Evolutionary conservation across 2,329 filamentous ascomycete genomes (phyloP).

Genomic region (Alternaria incomplexa): DNA sequence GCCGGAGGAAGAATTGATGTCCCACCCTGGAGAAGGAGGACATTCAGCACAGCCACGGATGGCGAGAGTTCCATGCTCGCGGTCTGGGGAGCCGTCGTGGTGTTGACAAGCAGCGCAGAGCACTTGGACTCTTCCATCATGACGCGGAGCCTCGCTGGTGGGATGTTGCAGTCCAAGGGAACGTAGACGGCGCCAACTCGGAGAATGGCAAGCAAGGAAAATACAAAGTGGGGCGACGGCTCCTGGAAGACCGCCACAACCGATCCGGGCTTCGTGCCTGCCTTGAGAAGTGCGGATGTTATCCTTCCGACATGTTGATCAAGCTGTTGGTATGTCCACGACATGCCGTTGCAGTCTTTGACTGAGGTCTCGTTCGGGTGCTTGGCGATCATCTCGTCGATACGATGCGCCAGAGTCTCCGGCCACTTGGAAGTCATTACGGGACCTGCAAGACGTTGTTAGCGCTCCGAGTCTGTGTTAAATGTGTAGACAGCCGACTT

Average conservation of each 20-base stretch:
- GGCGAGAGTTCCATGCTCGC: neutral
- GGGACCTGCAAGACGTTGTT: slow-evolving; percentile 16
- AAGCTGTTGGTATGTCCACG: neutral
- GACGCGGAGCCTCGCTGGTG: slow-evolving; percentile 1
- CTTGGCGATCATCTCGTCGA: neutral
- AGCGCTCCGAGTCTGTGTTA: neutral
- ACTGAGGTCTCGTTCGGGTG: neutral
- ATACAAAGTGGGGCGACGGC: slow-evolving; percentile 41
- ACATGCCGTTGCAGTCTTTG: neutral
- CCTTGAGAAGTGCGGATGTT: neutral
- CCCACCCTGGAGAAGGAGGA: neutral
- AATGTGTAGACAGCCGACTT: neutral
- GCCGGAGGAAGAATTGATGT: neutral
- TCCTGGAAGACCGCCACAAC: slow-evolving; percentile 53
- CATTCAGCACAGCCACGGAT: neutral
- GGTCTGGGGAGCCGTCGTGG: neutral
- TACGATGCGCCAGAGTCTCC: neutral
- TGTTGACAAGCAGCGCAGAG: slow-evolving; percentile 7
- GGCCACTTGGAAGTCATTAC: slow-evolving; percentile 26
- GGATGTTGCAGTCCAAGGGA: slow-evolving; percentile 18
- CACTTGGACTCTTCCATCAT: slow-evolving; percentile 8
- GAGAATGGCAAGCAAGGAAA: slow-evolving; percentile 26
- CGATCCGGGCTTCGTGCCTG: slow-evolving; percentile 34
- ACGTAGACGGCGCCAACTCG: slow-evolving; percentile 19
- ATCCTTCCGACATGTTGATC: neutral